phyloP scores from a whole-genome alignment of 106 monocot species.

The Acorus gramineus region DNA sequence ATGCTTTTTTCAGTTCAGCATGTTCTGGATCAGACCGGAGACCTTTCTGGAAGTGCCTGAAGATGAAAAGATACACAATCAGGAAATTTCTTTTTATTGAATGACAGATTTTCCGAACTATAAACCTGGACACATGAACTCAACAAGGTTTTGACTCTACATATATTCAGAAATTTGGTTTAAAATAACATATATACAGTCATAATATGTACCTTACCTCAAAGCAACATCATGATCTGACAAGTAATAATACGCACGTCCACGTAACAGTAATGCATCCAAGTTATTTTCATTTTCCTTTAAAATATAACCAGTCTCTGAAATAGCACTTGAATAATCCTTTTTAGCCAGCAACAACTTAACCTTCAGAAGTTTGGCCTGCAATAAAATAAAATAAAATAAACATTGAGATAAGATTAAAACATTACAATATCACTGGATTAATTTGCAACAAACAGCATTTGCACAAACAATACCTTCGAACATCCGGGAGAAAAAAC shows the following conservation, averaged over 20 bases:
- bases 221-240: slow-evolving; percentile 89
- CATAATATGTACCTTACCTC: slow-evolving; percentile 33
- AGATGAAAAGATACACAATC: slow-evolving; percentile 6
- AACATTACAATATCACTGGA: too few relatives aligned
- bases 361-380: slow-evolving; percentile 81
- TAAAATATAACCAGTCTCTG: slow-evolving; percentile 79
- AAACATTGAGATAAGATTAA: too few relatives aligned
- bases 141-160: too few relatives aligned
- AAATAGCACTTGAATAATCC: slow-evolving; percentile 73
- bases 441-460: neutral
- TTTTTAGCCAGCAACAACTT: slow-evolving; percentile 69
- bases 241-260: slow-evolving; percentile 97
- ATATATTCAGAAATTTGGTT: too few relatives aligned
- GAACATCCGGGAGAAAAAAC: slow-evolving; percentile 79
- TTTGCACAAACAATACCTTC: slow-evolving; percentile 36
- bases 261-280: slow-evolving; percentile 77
- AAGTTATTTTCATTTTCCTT: slow-evolving; percentile 90
- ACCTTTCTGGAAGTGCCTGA: slow-evolving; percentile 90
- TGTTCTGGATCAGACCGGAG: slow-evolving; percentile 91
- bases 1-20: slow-evolving; percentile 86
- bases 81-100: neutral
- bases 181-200: too few relatives aligned
- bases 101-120: too few relatives aligned
- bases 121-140: too few relatives aligned
- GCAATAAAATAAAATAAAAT: slow-evolving; percentile 4